Percentiles rank a stretch among this genome's conserved stretches.
These are phyloP conservation scores for Neotropicomus parvogracilis DNA, from an alignment of 1,284 basidiomycete species.

Conservation along the genomic window DNA sequence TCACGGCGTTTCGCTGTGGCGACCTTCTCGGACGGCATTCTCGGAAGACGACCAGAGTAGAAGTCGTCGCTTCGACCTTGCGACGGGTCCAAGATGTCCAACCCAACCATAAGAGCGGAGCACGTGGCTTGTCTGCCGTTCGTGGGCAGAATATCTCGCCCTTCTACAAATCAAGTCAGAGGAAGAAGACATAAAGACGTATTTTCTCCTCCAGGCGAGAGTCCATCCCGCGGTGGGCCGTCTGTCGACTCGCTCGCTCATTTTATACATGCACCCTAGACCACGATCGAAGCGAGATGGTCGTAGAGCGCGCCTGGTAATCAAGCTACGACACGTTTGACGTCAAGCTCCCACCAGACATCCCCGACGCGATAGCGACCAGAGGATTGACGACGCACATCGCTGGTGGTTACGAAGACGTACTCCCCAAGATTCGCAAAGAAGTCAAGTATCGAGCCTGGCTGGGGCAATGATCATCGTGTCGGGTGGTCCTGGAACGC, in stretches of 20 bases:
- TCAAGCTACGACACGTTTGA: conserved; percentile 11
- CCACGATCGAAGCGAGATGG: conserved; percentile 10
- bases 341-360: conserved; percentile 4
- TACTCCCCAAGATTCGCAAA: conserved; percentile 33
- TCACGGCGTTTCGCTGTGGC: conserved; percentile 4
- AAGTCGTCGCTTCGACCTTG: conserved; percentile 15
- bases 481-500: no score
- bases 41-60: conserved; percentile 4
- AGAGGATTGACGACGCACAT: conserved; percentile 28
- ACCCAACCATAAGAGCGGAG: neutral
- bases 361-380: conserved; percentile 13
- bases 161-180: conserved; percentile 10
- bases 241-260: neutral
- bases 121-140: neutral
- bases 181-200: conserved; percentile 3
- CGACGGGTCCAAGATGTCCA: conserved; percentile 3
- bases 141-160: neutral
- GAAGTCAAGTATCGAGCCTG: no score
- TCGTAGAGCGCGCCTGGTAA: conserved; percentile 4
- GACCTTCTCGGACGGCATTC: conserved; percentile 4
- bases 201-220: conserved; percentile 4
- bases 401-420: conserved; percentile 33
- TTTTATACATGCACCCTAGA: neutral
- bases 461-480: no score
- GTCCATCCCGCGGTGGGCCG: neutral